These are phyloP conservation scores for Phytophthora citrophthora DNA, from an alignment of 352 stramenopile genomes.

Conservation along the genomic window DNA sequence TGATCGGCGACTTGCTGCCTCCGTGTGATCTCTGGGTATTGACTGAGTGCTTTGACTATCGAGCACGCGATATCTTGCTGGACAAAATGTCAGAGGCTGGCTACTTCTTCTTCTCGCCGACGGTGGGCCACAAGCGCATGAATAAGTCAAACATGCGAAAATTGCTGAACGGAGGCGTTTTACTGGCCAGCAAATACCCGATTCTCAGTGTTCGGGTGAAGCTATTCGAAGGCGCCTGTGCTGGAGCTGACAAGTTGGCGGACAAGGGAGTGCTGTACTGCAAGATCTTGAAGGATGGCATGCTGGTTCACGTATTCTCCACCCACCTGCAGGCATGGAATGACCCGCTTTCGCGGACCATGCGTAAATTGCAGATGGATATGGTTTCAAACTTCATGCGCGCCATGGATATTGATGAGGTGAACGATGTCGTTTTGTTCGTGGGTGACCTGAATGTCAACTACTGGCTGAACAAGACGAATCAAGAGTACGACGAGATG, in stretches of 20 bases:
- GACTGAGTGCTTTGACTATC: slow-evolving; percentile 84
- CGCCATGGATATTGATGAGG: slow-evolving; percentile 60
- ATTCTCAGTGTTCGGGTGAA: slow-evolving; percentile 78
- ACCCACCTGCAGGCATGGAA: slow-evolving; percentile 85
- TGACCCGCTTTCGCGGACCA: slow-evolving; percentile 55
- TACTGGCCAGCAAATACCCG: slow-evolving; percentile 75
- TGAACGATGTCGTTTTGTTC: slow-evolving; percentile 67
- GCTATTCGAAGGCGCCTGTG: slow-evolving; percentile 69
- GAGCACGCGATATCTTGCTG: slow-evolving; percentile 64
- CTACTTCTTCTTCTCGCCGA: slow-evolving; percentile 80
- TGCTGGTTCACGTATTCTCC: slow-evolving; percentile 77
- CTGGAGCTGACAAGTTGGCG: slow-evolving; percentile 68
- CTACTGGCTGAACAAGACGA: slow-evolving; percentile 77
- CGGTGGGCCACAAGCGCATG: slow-evolving; percentile 70
- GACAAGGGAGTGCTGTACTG: slow-evolving; percentile 85
- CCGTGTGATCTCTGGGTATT: slow-evolving; percentile 78
- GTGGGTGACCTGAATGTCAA: slow-evolving; percentile 81
- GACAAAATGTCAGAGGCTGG: slow-evolving; percentile 64
- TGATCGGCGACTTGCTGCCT: slow-evolving; percentile 74
- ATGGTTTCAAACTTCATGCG: slow-evolving; percentile 65
- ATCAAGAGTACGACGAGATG: slow-evolving; percentile 86
- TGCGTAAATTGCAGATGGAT: slow-evolving; percentile 72
- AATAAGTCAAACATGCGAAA: slow-evolving; percentile 75
- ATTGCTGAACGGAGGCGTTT: slow-evolving; percentile 73
- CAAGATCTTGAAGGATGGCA: slow-evolving; percentile 79